Percentiles rank a stretch among this genome's conserved stretches.
These are phyloP conservation scores for Pyrenula massariospora DNA, from an alignment of 495 filamentous ascomycete genomes.

Conservation along the genomic window DNA sequence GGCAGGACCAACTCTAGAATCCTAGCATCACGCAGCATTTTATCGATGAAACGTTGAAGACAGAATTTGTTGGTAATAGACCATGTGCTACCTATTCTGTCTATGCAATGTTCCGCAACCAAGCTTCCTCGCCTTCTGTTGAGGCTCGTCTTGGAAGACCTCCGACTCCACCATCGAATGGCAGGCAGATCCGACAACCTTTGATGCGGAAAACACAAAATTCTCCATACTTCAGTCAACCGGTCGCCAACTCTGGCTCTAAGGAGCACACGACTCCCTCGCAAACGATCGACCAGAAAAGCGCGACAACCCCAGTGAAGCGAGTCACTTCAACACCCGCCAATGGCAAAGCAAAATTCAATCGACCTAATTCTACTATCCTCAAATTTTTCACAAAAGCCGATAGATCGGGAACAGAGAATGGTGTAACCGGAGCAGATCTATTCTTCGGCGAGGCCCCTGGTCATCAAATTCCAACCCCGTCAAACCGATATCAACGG, in stretches of 20 bases:
- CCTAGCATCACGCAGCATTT: too few species aligned
- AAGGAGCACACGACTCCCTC: slow-evolving; percentile 19
- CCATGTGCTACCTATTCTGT: neutral
- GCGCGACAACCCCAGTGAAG: slow-evolving; percentile 2
- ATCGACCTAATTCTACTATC: slow-evolving; percentile 60
- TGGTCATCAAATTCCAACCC: slow-evolving; percentile 23
- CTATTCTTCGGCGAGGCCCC: slow-evolving; percentile 23
- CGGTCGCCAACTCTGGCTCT: neutral
- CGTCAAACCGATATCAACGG: slow-evolving; percentile 26
- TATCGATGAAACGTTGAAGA: too few species aligned
- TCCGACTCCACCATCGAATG: slow-evolving; percentile 35
- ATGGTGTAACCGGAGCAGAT: slow-evolving; percentile 11
- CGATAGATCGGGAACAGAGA: slow-evolving; percentile 25
- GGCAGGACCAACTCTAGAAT: neutral
- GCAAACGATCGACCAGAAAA: slow-evolving; percentile 1
- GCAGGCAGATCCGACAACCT: slow-evolving; percentile 82
- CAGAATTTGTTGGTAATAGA: neutral
- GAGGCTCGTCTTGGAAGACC: slow-evolving; percentile 13
- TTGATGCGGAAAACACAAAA: neutral
- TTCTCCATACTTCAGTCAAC: neutral
- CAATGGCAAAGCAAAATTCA: slow-evolving; percentile 17
- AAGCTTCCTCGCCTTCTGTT: neutral
- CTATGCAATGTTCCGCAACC: neutral
- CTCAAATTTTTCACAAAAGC: slow-evolving; percentile 73
- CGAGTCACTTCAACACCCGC: slow-evolving; percentile 10